These are phyloP conservation scores for Plasmodium relictum DNA, from an alignment of 169 alveolate species.

Conservation along the genomic window DNA sequence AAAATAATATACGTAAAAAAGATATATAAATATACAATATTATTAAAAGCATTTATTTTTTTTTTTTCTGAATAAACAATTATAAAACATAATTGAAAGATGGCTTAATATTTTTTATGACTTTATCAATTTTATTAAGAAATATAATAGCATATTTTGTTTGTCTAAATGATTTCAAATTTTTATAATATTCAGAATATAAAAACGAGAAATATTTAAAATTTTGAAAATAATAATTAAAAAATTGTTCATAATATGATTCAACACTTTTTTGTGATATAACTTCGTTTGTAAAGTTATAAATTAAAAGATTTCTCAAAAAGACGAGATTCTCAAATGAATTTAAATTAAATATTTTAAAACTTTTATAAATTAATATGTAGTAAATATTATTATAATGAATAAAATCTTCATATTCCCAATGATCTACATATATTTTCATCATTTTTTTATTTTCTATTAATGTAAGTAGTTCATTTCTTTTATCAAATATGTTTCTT, in stretches of 20 bases:
- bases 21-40: too few species aligned
- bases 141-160: conserved; percentile 11
- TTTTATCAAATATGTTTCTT: conserved; percentile 18
- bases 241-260: conserved; percentile 25
- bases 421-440: conserved; percentile 63
- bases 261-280: conserved; percentile 32
- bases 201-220: conserved; percentile 38
- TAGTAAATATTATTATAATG: conserved; percentile 63
- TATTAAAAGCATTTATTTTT: too few species aligned
- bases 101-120: conserved; percentile 22
- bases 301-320: conserved; percentile 15
- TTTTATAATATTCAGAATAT: conserved; percentile 22
- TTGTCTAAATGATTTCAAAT: not conserved
- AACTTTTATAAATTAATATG: conserved; percentile 27
- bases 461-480: conserved; percentile 22
- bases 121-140: conserved; percentile 26
- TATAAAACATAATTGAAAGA: conserved; percentile 13
- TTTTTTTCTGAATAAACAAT: not conserved
- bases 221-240: conserved; percentile 19
- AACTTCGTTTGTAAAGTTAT: conserved; percentile 38
- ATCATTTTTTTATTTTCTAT: conserved; percentile 48
- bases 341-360: conserved; percentile 20
- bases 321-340: conserved; percentile 36
- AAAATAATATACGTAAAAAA: too few species aligned
- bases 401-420: conserved; percentile 63